A percentile compares a stretch with the other conserved stretches of the same genome.
These are phyloP conservation scores for Avena sativa DNA, from an alignment of 176 grass and related monocot genomes.

Conservation along the genomic window DNA sequence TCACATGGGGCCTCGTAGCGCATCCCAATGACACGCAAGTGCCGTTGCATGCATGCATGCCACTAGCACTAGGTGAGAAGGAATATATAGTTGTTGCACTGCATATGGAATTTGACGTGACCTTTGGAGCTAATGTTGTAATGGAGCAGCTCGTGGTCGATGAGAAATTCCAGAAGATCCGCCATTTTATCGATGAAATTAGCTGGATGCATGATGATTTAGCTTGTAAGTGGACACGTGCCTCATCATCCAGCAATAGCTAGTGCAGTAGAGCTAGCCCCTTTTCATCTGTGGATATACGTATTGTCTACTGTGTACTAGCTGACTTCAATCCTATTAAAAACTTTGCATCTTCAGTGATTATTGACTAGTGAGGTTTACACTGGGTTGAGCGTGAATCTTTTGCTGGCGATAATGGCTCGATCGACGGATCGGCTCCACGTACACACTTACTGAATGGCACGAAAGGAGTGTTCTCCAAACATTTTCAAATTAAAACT, in stretches of 20 bases:
- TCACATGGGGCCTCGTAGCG: not conserved
- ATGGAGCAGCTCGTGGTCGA: not conserved
- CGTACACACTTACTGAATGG: not conserved
- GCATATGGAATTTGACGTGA: not conserved
- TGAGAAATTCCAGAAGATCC: slow-evolving; percentile 8
- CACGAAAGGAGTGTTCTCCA: too few species aligned
- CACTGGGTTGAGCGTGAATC: not conserved
- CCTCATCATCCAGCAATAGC: slow-evolving; percentile 13
- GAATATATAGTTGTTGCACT: not conserved
- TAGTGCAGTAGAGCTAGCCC: slow-evolving; percentile 21
- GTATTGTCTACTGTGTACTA: slow-evolving; percentile 7
- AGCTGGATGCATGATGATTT: not conserved
- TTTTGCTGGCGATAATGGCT: not conserved
- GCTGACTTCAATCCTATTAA: slow-evolving; percentile 20
- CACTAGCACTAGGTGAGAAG: not conserved
- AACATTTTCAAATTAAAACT: too few species aligned
- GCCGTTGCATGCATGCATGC: slow-evolving; percentile 12
- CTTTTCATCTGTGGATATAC: slow-evolving; percentile 22
- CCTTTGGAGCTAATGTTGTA: not conserved
- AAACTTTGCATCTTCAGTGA: not conserved
- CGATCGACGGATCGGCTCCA: not conserved
- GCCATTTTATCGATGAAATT: slow-evolving; percentile 25
- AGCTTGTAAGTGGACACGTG: slow-evolving; percentile 28
- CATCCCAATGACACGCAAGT: slow-evolving; percentile 20
- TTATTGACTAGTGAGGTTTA: not conserved